Evolutionary conservation across 768 basidiomycete species (phyloP).

Genomic region (Candolleomyces eurysporus): DNA sequence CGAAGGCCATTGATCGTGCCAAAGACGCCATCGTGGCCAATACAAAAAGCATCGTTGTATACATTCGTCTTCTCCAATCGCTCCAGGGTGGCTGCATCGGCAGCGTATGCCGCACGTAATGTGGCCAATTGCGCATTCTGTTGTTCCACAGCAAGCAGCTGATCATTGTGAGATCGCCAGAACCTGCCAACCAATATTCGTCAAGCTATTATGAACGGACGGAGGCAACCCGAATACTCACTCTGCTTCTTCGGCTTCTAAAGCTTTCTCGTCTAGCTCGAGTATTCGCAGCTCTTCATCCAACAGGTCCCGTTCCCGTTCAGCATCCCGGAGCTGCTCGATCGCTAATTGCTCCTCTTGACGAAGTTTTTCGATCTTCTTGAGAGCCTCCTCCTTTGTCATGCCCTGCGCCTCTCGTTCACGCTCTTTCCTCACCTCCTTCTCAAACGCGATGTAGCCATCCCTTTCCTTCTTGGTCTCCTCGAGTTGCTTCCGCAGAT

Average conservation of each 20-base stretch:
- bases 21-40: constrained; percentile 91
- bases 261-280: constrained; percentile 71
- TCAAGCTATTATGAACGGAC: neutral
- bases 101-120: constrained; percentile 73
- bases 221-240: constrained; percentile 35
- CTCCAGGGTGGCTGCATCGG: constrained; percentile 74
- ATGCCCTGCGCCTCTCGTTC: constrained; percentile 66
- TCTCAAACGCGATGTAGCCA: constrained; percentile 91
- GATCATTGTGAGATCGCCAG: constrained; percentile 78
- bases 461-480: constrained; percentile 91
- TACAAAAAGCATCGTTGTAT: constrained; percentile 94
- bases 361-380: constrained; percentile 71
- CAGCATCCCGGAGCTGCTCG: constrained; percentile 72
- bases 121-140: constrained; percentile 70
- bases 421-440: constrained; percentile 77
- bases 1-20: constrained; percentile 98
- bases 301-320: constrained; percentile 73
- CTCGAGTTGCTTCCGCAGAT: constrained; percentile 78
- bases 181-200: constrained; percentile 50
- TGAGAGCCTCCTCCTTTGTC: constrained; percentile 63
- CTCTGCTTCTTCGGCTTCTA: constrained; percentile 86
- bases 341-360: constrained; percentile 66
- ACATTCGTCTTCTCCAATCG: constrained; percentile 91
- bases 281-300: constrained; percentile 68
- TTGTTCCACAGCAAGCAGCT: constrained; percentile 60